phyloP scores from a whole-genome alignment of 371 early-diverging fungal species.

The Blakeslea trispora region DNA sequence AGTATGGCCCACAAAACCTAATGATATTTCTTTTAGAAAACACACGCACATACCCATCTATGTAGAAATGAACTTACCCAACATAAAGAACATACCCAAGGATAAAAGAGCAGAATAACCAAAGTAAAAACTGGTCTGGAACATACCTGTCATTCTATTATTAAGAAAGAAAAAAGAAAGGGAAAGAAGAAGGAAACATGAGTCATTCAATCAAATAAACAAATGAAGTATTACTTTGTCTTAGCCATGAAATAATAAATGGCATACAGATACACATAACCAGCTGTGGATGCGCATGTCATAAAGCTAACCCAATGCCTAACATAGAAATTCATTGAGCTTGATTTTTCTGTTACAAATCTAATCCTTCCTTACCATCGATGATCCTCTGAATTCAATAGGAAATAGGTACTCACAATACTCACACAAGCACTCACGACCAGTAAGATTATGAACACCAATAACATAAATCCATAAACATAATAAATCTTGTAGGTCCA shows the following conservation, averaged over 20 bases:
- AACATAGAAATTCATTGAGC: neutral
- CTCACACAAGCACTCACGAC: constrained; percentile 78
- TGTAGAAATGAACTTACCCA: constrained; percentile 65
- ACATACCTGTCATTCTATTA: constrained; percentile 77
- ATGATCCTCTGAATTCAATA: constrained; percentile 85
- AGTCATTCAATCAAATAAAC: neutral
- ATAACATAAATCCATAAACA: constrained; percentile 82
- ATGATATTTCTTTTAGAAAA: too few relatives aligned
- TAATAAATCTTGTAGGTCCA: constrained; percentile 87
- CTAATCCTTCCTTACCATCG: constrained; percentile 60
- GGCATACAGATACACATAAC: constrained; percentile 80
- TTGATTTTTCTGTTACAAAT: neutral
- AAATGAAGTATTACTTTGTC: constrained; percentile 80
- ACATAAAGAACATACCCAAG: constrained; percentile 67
- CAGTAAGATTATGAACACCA: constrained; percentile 72
- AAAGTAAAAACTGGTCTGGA: constrained; percentile 83
- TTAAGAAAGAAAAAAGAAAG: too few relatives aligned
- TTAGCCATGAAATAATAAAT: constrained; percentile 75
- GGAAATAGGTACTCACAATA: constrained; percentile 78
- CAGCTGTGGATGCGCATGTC: constrained; percentile 76
- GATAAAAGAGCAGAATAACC: constrained; percentile 75
- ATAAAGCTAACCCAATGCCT: constrained; percentile 85
- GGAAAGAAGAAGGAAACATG: neutral
- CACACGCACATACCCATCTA: too few relatives aligned
- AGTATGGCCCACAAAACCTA: constrained; percentile 63